phyloP scores from a whole-genome alignment of 2,329 filamentous ascomycete species.

The Penicillium janthinellum region DNA sequence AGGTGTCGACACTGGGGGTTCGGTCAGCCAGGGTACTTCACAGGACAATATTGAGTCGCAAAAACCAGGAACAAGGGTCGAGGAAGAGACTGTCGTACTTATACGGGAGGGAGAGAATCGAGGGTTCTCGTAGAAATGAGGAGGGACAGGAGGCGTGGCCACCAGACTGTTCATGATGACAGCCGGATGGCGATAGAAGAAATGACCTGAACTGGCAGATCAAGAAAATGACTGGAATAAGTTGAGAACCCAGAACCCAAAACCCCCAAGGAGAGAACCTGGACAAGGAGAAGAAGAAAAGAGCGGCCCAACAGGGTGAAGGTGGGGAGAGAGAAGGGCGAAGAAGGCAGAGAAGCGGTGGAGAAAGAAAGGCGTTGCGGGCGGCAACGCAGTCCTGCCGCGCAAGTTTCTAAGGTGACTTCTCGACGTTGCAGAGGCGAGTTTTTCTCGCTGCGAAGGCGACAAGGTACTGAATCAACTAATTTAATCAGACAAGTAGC shows the following conservation, averaged over 20 bases:
- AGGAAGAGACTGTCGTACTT: conserved; percentile 49
- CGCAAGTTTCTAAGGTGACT: conserved; percentile 25
- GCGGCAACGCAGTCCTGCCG: conserved; percentile 36
- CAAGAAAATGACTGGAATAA: conserved; percentile 1
- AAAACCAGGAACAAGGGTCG: not conserved
- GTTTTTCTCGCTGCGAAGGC: conserved; percentile 1
- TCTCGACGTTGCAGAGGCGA: conserved; percentile 16
- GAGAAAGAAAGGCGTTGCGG: conserved; percentile 37
- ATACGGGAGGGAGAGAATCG: conserved; percentile 62
- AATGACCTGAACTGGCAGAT: conserved; percentile 3
- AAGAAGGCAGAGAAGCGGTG: conserved; percentile 37
- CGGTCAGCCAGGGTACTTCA: conserved; percentile 19
- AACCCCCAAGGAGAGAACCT: conserved; percentile 11
- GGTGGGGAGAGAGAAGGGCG: conserved; percentile 25
- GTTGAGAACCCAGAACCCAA: conserved; percentile 2
- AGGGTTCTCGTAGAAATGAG: conserved; percentile 63
- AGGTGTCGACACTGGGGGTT: conserved; percentile 39
- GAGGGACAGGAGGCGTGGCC: conserved; percentile 60
- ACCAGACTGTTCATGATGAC: conserved; percentile 64
- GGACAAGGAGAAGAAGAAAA: conserved; percentile 14
- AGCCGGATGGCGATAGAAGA: conserved; percentile 32
- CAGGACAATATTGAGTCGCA: not conserved
- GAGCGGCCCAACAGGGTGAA: conserved; percentile 22
- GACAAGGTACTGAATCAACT: conserved; percentile 2
- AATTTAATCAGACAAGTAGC: too few species aligned